These are phyloP conservation scores for Diaporthe ilicicola DNA, from an alignment of 2,329 filamentous ascomycete genomes.

Conservation along the genomic window DNA sequence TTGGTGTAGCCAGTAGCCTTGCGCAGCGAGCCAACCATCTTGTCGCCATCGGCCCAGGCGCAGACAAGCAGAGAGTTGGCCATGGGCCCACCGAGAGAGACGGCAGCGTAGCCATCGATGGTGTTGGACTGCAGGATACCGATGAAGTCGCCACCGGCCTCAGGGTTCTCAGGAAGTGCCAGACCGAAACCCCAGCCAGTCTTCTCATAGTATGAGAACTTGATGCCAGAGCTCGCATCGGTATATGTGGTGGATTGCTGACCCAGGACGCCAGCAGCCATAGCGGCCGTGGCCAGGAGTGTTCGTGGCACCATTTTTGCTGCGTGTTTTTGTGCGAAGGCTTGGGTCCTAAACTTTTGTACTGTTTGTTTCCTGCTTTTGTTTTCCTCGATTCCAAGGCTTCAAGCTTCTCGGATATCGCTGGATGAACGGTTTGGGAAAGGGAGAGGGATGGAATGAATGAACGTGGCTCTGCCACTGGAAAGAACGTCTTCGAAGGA, in stretches of 20 bases:
- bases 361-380: neutral
- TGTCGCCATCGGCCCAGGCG: slow-evolving; percentile 52
- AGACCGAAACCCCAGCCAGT: slow-evolving; percentile 52
- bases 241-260: slow-evolving; percentile 29
- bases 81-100: slow-evolving; percentile 55
- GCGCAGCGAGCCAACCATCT: slow-evolving; percentile 41
- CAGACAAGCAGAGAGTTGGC: slow-evolving; percentile 52
- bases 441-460: slow-evolving; percentile 24
- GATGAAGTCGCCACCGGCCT: slow-evolving; percentile 58
- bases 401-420: slow-evolving; percentile 18
- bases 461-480: slow-evolving; percentile 32
- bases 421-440: slow-evolving; percentile 10
- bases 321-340: neutral
- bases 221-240: slow-evolving; percentile 28
- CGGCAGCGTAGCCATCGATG: slow-evolving; percentile 58
- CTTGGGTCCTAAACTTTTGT: neutral
- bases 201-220: slow-evolving; percentile 33
- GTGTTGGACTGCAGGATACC: slow-evolving; percentile 56
- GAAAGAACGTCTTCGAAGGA: slow-evolving; percentile 32
- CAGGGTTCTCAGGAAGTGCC: slow-evolving; percentile 56
- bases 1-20: slow-evolving; percentile 48
- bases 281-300: slow-evolving; percentile 29
- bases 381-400: slow-evolving; percentile 3
- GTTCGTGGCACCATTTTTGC: slow-evolving; percentile 15
- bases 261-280: slow-evolving; percentile 30